A percentile compares a stretch with the other conserved stretches of the same genome.
Evolutionary conservation across 202 grass and related monocot species (phyloP).

Genomic region (Zizania palustris): DNA sequence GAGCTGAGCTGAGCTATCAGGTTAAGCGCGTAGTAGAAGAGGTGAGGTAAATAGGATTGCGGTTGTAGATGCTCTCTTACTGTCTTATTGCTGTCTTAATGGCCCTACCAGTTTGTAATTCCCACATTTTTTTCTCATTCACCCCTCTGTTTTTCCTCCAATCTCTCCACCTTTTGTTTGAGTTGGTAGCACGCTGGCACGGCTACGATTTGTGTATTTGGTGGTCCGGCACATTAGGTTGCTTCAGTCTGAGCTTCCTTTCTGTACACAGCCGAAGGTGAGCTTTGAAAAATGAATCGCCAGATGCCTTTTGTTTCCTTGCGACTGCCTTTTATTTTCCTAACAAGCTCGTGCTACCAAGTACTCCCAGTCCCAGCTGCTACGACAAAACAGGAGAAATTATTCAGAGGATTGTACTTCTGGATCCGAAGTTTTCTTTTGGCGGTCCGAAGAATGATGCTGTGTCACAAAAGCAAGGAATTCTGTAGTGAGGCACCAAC

Average conservation of each 20-base stretch:
- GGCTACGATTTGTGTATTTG: neutral
- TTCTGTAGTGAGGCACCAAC: neutral
- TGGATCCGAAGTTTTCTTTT: neutral
- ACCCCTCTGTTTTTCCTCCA: neutral
- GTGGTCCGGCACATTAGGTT: neutral
- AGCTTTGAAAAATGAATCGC: neutral
- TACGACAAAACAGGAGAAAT: neutral
- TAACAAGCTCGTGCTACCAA: neutral
- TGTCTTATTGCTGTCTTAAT: neutral
- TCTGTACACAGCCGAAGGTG: neutral
- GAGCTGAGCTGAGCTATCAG: neutral
- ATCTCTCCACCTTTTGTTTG: neutral
- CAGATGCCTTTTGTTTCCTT: neutral
- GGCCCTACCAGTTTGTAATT: neutral
- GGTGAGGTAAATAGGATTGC: neutral
- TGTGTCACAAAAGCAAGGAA: neutral
- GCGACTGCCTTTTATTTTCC: neutral
- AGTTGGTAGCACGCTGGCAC: neutral
- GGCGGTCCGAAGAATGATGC: neutral
- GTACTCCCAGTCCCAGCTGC: neutral
- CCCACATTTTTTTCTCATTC: neutral
- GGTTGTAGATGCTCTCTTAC: neutral
- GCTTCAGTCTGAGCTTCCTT: conserved; percentile 4
- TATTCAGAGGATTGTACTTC: neutral
- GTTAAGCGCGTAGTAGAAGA: neutral